phyloP scores from a whole-genome alignment of 352 stramenopile species.

The Globisporangium nagaii region DNA sequence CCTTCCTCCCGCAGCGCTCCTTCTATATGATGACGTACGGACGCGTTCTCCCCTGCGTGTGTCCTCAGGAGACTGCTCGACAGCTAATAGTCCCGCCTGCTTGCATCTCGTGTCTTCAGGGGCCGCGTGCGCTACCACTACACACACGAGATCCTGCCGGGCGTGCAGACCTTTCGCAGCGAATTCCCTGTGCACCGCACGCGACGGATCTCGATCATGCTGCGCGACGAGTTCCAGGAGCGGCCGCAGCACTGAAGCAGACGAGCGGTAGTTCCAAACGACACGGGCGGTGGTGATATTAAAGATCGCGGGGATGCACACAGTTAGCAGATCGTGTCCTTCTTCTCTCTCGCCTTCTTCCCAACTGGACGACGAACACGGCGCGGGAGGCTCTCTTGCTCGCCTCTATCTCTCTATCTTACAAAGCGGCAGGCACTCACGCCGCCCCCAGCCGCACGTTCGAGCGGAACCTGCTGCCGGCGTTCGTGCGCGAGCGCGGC shows the following conservation, averaged over 20 bases:
- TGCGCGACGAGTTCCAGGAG: slow-evolving; percentile 59
- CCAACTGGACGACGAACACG: not conserved
- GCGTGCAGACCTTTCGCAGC: slow-evolving; percentile 46
- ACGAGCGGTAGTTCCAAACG: not conserved
- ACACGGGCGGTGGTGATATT: slow-evolving; percentile 1
- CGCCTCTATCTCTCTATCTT: slow-evolving; percentile 12
- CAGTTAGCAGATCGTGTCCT: not conserved
- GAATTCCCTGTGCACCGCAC: slow-evolving; percentile 60
- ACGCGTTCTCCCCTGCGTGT: no score
- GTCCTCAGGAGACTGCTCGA: no score
- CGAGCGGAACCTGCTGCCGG: slow-evolving; percentile 33
- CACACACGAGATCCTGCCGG: slow-evolving; percentile 80
- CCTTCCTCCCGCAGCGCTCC: slow-evolving; percentile 59
- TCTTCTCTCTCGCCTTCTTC: not conserved
- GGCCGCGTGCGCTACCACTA: slow-evolving; percentile 81
- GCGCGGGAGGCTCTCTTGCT: not conserved
- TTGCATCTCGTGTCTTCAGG: slow-evolving; percentile 13
- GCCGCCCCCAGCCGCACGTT: slow-evolving; percentile 56
- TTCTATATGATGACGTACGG: slow-evolving; percentile 87
- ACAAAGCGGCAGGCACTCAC: slow-evolving; percentile 8
- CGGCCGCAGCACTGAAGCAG: no score
- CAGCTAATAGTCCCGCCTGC: not conserved
- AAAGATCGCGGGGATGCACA: not conserved
- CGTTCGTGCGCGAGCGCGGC: slow-evolving; percentile 38
- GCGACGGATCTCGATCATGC: slow-evolving; percentile 80